Conservation (phyloP, 2,329 filamentous ascomycete genomes). For the Cladosporium sp. region DNA sequence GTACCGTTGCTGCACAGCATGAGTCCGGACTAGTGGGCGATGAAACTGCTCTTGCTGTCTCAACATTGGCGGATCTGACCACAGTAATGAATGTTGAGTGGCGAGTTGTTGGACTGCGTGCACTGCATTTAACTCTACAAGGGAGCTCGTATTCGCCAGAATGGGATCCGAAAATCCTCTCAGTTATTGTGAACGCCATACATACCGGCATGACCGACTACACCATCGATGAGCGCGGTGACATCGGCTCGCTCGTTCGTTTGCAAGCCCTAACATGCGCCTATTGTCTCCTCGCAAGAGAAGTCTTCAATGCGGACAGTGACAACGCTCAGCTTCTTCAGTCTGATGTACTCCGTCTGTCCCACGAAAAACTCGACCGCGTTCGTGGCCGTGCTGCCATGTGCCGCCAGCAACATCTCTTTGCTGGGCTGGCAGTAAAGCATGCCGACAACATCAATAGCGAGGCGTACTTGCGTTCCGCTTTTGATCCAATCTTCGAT, state of each 20-base stretch:
- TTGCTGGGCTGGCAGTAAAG: slow-evolving; percentile 8
- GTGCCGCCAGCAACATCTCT: slow-evolving; percentile 20
- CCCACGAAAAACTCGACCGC: slow-evolving; percentile 85
- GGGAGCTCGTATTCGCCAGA: background rate
- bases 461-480: slow-evolving; percentile 21
- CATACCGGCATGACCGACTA: slow-evolving; percentile 70
- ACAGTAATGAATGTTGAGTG: slow-evolving; percentile 38
- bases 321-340: slow-evolving; percentile 16
- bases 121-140: slow-evolving; percentile 29
- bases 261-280: slow-evolving; percentile 70
- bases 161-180: background rate
- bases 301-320: background rate
- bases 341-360: slow-evolving; percentile 55
- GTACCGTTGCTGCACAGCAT: slow-evolving; percentile 27
- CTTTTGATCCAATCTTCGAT: slow-evolving; percentile 17
- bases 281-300: slow-evolving; percentile 13
- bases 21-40: slow-evolving; percentile 17
- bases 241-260: slow-evolving; percentile 82
- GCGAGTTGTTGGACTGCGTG: slow-evolving; percentile 38
- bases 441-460: slow-evolving; percentile 14
- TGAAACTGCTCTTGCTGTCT: slow-evolving; percentile 25
- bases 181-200: slow-evolving; percentile 15
- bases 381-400: slow-evolving; percentile 65
- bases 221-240: slow-evolving; percentile 80
- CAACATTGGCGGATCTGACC: slow-evolving; percentile 29